Evolutionary conservation across 2,329 filamentous ascomycete genomes (phyloP), one percentile per base, ranked within the genome.

Genomic region (Pestalotiopsis sp.): DNA sequence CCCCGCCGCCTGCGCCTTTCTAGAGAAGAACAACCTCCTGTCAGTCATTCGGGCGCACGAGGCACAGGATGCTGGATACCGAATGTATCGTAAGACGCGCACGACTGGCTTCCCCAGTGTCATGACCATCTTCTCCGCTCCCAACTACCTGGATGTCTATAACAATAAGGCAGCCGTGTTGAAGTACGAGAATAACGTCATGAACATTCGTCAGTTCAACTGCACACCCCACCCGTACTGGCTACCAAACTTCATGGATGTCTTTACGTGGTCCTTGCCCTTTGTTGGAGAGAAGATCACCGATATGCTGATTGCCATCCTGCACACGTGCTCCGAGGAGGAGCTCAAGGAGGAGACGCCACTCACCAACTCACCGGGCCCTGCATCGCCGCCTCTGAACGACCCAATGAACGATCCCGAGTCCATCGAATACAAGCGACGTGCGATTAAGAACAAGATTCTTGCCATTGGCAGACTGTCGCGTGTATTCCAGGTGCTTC

Each of bases 161-260:
- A 99, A 99, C 90, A 99, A 99, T 88, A 99, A 99, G 86, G 96
- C 96, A 2, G 96, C 96, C 0, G 96, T 99, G 55, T 86, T 99
- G 76, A 99, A 99, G 84, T 99, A 99, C 80, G 96, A 99, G 84
- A 99, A 99, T 83, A 99, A 99, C 78, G 96, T 99, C 70, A 99
- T 99, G 96, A 99, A 99, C 86, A 99, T 99, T 79, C 90, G 96
- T 69, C 96, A 99, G 82, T 99, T 99, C 86, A 99, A 99, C 87
- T 99, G 95, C 88, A 98, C 96, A 25, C 96, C 96, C 41, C 96
- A 99, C 81, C 96, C 96, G 6, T 99, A 99, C 86, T 99, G 96
- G 96, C 89, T 99, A 63, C 96, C 96, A 67, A 99, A 99, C 85
- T 99, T 99, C 79, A 99, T 99, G 96, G 96, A 99, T 78, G 96